Conservation (phyloP, 768 basidiomycete genomes). For the Xanthoconium stramineum region DNA sequence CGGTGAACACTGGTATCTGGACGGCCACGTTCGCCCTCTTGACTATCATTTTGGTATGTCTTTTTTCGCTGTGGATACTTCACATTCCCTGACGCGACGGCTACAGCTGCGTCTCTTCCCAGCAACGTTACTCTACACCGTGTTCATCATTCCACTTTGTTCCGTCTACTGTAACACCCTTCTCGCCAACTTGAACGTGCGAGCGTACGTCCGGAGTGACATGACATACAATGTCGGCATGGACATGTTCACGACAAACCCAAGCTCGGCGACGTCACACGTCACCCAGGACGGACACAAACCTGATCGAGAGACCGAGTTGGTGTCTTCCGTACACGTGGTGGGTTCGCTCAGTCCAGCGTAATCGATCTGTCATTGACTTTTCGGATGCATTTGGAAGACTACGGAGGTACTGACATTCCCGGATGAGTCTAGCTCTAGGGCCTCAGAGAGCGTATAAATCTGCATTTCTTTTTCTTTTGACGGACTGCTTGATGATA, state of each 20-base stretch:
- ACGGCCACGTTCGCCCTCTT: background rate
- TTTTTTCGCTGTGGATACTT: background rate
- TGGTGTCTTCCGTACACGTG: background rate
- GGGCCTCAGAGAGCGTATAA: too few relatives aligned
- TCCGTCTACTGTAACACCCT: background rate
- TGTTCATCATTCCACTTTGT: background rate
- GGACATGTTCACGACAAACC: background rate
- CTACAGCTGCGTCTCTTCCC: background rate
- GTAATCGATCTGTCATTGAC: background rate
- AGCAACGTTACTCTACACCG: background rate
- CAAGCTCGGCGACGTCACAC: background rate
- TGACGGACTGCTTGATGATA: too few relatives aligned
- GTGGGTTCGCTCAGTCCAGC: background rate
- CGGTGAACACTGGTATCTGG: background rate
- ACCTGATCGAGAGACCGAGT: background rate
- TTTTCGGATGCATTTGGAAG: too few relatives aligned
- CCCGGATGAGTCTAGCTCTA: too few relatives aligned
- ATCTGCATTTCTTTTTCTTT: too few relatives aligned
- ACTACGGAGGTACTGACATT: too few relatives aligned
- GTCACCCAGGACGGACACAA: background rate
- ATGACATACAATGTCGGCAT: background rate
- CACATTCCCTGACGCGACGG: background rate
- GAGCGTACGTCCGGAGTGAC: background rate
- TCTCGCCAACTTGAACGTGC: background rate
- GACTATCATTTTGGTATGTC: background rate